Conservation (phyloP, 1,139 yeast species). For the Dujonia santamariae region DNA sequence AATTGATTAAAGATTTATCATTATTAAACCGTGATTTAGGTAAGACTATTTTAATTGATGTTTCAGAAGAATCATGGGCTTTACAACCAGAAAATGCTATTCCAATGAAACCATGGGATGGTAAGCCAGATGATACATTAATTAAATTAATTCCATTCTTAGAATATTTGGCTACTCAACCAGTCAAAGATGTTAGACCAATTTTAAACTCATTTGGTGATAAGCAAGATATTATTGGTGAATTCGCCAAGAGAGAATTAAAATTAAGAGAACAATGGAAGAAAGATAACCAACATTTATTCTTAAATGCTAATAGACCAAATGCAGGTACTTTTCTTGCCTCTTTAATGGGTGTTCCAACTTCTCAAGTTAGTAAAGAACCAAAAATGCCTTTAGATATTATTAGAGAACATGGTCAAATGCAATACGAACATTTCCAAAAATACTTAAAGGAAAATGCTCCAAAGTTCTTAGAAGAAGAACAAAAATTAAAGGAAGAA, state of each 20-base stretch:
- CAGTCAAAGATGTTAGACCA: constrained; percentile 87
- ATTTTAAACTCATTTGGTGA: constrained; percentile 68
- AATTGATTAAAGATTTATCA: constrained; percentile 78
- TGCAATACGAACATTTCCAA: constrained; percentile 81
- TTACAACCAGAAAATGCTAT: constrained; percentile 93
- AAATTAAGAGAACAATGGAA: constrained; percentile 66
- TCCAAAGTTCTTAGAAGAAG: constrained; percentile 78
- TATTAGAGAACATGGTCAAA: constrained; percentile 90
- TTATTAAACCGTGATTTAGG: constrained; percentile 87
- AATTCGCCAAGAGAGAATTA: constrained; percentile 74
- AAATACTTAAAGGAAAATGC: constrained; percentile 85
- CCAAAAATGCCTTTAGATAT: constrained; percentile 89
- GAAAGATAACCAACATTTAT: constrained; percentile 58
- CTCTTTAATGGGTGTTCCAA: constrained; percentile 59
- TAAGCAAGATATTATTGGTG: constrained; percentile 62
- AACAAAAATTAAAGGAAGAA: constrained; percentile 74
- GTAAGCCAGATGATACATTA: constrained; percentile 74
- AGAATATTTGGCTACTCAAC: constrained; percentile 93
- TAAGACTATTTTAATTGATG: constrained; percentile 78
- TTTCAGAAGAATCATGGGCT: constrained; percentile 67
- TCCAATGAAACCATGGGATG: constrained; percentile 82
- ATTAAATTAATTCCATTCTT: constrained; percentile 84
- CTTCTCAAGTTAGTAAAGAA: constrained; percentile 46
- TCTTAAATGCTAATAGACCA: constrained; percentile 31
- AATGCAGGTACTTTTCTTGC: constrained; percentile 54